Percentiles rank a stretch among this genome's conserved stretches.
phyloP scores from a whole-genome alignment of 2,329 filamentous ascomycete species.

The Colletotrichum falcatum region DNA sequence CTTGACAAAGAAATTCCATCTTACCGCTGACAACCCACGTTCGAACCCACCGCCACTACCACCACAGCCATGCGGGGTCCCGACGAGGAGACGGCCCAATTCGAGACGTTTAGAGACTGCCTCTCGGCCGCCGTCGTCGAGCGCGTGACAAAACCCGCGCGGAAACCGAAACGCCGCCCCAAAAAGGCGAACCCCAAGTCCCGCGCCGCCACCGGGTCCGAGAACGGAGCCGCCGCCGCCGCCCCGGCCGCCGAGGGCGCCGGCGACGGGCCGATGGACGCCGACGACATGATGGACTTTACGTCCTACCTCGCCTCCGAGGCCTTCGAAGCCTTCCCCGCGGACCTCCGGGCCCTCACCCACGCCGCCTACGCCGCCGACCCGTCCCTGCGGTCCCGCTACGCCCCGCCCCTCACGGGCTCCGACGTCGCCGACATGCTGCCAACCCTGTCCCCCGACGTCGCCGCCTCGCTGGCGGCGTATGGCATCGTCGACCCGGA shows the following conservation, averaged over 20 bases:
- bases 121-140: conserved; percentile 77
- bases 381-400: conserved; percentile 62
- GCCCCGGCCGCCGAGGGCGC: too few species aligned
- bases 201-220: not conserved
- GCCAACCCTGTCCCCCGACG: conserved; percentile 66
- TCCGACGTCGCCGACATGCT: conserved; percentile 64
- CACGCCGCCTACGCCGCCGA: conserved; percentile 67
- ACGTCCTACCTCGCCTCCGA: conserved; percentile 81
- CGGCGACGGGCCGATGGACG: conserved; percentile 49
- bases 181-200: conserved; percentile 44
- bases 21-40: conserved; percentile 25
- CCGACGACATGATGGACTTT: conserved; percentile 82
- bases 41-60: conserved; percentile 19
- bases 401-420: conserved; percentile 67
- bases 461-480: conserved; percentile 74
- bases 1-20: not conserved
- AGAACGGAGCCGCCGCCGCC: not conserved
- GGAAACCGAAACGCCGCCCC: conserved; percentile 60
- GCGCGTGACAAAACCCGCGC: conserved; percentile 59
- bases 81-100: conserved; percentile 33
- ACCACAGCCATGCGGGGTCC: conserved; percentile 63
- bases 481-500: conserved; percentile 71
- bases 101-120: conserved; percentile 77
- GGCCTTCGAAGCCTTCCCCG: conserved; percentile 75
- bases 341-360: conserved; percentile 69